Conservation (phyloP, 1,284 basidiomycete species). For the Singerocomus inundabilis region DNA sequence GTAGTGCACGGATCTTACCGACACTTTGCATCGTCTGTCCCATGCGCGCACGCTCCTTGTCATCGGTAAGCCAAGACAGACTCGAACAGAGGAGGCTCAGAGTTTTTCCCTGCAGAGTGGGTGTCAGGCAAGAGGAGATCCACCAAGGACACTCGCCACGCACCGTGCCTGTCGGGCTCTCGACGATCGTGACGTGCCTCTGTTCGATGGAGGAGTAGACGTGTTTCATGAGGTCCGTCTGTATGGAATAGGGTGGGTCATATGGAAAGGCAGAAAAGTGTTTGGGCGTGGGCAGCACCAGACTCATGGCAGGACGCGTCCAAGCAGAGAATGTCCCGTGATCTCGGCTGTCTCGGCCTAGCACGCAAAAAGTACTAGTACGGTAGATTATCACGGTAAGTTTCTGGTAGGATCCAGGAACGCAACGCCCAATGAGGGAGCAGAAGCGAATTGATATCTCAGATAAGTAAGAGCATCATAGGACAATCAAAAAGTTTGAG, state of each 20-base stretch:
- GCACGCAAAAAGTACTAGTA: too few relatives aligned
- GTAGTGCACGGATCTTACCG: conserved; percentile 27
- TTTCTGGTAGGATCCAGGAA: conserved; percentile 13
- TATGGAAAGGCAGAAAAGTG: conserved; percentile 80
- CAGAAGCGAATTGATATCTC: conserved; percentile 12
- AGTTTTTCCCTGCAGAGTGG: conserved; percentile 71
- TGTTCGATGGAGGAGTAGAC: conserved; percentile 81
- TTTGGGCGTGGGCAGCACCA: conserved; percentile 55
- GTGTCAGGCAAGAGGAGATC: too few relatives aligned
- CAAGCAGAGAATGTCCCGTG: too few relatives aligned
- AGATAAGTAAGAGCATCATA: neutral
- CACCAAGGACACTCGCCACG: too few relatives aligned
- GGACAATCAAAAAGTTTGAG: conserved; percentile 20
- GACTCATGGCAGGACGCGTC: conserved; percentile 16
- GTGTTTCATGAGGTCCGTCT: conserved; percentile 85
- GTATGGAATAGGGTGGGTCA: conserved; percentile 81
- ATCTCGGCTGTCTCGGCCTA: too few relatives aligned
- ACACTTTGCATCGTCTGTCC: conserved; percentile 46
- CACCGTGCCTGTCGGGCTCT: conserved; percentile 85
- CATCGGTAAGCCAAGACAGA: conserved; percentile 77
- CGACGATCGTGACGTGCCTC: conserved; percentile 75
- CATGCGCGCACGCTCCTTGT: conserved; percentile 63
- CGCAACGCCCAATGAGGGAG: neutral
- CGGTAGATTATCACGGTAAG: neutral
- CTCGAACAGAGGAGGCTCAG: conserved; percentile 80